Evolutionary conservation across 164 flowering plant genomes (phyloP).

Genomic region (Protea cynaroides): DNA sequence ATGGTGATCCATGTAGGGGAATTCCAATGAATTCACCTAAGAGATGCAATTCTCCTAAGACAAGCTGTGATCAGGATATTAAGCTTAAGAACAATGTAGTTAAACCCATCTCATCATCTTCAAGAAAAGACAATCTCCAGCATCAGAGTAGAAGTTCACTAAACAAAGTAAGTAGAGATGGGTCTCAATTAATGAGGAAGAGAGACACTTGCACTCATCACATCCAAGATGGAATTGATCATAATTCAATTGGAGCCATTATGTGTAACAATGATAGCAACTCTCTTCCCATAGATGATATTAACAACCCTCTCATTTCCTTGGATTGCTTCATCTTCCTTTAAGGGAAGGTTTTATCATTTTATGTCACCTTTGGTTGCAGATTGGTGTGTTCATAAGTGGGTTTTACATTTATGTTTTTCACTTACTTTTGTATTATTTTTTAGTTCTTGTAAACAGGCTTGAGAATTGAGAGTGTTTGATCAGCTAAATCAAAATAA

Average conservation of each 20-base stretch:
- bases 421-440: not conserved
- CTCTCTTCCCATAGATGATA: constrained; percentile 34
- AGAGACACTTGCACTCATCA: constrained; percentile 21
- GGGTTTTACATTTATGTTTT: not conserved
- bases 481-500: constrained; percentile 4
- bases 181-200: constrained; percentile 16
- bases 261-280: constrained; percentile 17
- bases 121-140: constrained; percentile 21
- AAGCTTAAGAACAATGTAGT: too few species aligned
- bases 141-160: constrained; percentile 18
- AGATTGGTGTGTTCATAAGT: not conserved
- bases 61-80: too few species aligned
- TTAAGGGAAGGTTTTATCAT: constrained; percentile 14
- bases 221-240: constrained; percentile 23
- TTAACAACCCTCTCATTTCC: constrained; percentile 62
- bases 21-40: constrained; percentile 1
- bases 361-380: too few species aligned
- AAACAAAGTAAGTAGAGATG: constrained; percentile 2
- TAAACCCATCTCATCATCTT: too few species aligned
- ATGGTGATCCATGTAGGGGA: constrained; percentile 14
- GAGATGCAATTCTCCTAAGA: constrained; percentile 1
- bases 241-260: constrained; percentile 19
- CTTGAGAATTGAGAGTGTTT: constrained; percentile 6
- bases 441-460: too few species aligned
- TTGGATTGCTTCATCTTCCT: constrained; percentile 82